Conservation (phyloP, 2,329 filamentous ascomycete genomes). For the Niveomyces coronatus region DNA sequence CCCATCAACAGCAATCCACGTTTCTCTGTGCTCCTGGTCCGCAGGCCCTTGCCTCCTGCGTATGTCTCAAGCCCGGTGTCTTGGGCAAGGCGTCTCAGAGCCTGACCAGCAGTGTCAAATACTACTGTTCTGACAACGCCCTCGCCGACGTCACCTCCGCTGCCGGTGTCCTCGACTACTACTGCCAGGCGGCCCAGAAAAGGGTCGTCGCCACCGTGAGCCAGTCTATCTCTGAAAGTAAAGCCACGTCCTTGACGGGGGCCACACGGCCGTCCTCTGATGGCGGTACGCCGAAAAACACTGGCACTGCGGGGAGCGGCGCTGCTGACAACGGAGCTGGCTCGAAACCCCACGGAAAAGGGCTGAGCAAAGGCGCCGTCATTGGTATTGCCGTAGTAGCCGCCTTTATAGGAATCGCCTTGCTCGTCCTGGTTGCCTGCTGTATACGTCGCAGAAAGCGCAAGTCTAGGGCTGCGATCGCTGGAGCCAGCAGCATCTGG, state of each 20-base stretch:
- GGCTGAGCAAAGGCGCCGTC: constrained; percentile 1
- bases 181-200: constrained; percentile 33
- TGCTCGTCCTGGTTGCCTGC: neutral
- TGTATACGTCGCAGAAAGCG: constrained; percentile 5
- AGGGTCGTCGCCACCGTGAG: constrained; percentile 27
- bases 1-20: constrained; percentile 6
- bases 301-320: neutral
- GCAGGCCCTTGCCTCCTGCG: constrained; percentile 34
- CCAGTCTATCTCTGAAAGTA: constrained; percentile 18
- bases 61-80: constrained; percentile 34
- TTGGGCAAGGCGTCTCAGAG: constrained; percentile 24
- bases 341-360: neutral
- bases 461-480: neutral
- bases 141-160: constrained; percentile 31
- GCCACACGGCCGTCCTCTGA: neutral
- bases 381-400: constrained; percentile 7
- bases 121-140: constrained; percentile 27
- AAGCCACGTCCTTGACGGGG: neutral
- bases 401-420: constrained; percentile 1
- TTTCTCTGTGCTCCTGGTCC: constrained; percentile 30
- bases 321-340: neutral
- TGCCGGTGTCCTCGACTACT: constrained; percentile 28
- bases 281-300: neutral
- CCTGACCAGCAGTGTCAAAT: constrained; percentile 29
- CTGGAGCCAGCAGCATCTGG: neutral